A percentile compares a stretch with the other conserved stretches of the same genome.
Evolutionary conservation across 169 alveolate genomes (phyloP).

Genomic region (Eimeria zaria): DNA sequence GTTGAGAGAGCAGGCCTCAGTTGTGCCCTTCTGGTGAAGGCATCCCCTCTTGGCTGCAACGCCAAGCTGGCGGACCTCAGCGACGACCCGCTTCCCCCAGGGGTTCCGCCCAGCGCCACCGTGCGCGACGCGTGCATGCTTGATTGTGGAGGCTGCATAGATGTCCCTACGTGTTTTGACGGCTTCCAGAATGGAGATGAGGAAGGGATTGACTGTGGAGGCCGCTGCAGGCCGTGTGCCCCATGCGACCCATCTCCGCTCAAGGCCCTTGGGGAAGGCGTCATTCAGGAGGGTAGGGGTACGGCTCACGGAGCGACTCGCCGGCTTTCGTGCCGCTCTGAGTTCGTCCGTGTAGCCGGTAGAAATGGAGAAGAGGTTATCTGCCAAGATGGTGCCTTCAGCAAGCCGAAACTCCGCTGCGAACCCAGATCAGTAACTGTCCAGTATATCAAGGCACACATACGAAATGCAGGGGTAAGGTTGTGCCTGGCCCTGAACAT

Average conservation of each 20-base stretch:
- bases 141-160: constrained; percentile 84
- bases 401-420: constrained; percentile 75
- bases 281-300: constrained; percentile 75
- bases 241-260: constrained; percentile 82
- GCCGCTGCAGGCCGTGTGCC: constrained; percentile 89
- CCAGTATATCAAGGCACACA: constrained; percentile 61
- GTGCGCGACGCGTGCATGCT: constrained; percentile 85
- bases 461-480: constrained; percentile 75
- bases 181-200: constrained; percentile 89
- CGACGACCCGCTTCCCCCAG: constrained; percentile 79
- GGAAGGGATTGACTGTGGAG: constrained; percentile 91
- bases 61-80: constrained; percentile 80
- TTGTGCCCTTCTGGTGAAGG: constrained; percentile 83
- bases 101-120: constrained; percentile 75
- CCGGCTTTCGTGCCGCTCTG: constrained; percentile 67
- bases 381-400: constrained; percentile 84
- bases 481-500: neutral
- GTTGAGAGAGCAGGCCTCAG: constrained; percentile 83
- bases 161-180: constrained; percentile 88
- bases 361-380: constrained; percentile 79
- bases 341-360: constrained; percentile 65
- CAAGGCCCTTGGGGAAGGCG: constrained; percentile 80
- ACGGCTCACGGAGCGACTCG: constrained; percentile 81
- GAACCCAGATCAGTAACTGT: constrained; percentile 62
- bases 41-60: constrained; percentile 84